Base-by-base conservation (phyloP, 164 flowering plant genomes). In the Vitis amurensis region DNA sequence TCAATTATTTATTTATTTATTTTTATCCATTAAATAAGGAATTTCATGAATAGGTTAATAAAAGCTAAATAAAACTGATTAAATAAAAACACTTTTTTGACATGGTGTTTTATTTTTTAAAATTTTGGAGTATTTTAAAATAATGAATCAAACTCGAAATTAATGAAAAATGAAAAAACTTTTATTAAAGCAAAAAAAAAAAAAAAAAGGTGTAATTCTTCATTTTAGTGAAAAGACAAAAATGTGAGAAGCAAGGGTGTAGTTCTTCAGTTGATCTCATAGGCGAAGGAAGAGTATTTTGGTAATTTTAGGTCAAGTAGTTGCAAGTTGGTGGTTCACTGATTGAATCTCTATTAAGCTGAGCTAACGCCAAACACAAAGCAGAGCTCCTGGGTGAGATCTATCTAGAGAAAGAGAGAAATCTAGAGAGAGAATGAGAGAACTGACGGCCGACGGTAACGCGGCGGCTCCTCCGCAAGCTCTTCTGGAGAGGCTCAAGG, bases 401-500 rank as follows among this genome's bases (percentile, higher is more conserved):
- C 47, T 44, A 9, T n/a, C 6, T 13, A 65, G 68, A 65, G 68
- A 65, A 57, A 65, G 68, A 65, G 58, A 65, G 55, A 11, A 23
- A 49, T 9, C 15, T 17, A 29, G 59, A 50, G 59, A 65, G 68
- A 52, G 37, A 19, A 63, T 55, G 61, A 70, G 53, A 49, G 73
- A 55, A 15, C 53, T 55, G 19, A 11, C 65, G 37, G 3, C 65
- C 44, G 44, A 37, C 44, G 44, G 44, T 37, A 37, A 37, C 8
- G 57, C 77, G 37, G 71, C 82, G 48, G 29, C 72, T 4, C 98
- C 94, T 2, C 99, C 97, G 1, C 96, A 89, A 72, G 80, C 86
- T 8, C 77, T 93, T 47, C 74, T 95, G 1, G 98, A 95, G 84
- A 74, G 98, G 67, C 85, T 95, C 71, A 95, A 95, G 81, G 99